Percentiles rank a stretch among this genome's conserved stretches.
Conservation (phyloP, 1,284 basidiomycete species). For the Marasmius oreades region DNA sequence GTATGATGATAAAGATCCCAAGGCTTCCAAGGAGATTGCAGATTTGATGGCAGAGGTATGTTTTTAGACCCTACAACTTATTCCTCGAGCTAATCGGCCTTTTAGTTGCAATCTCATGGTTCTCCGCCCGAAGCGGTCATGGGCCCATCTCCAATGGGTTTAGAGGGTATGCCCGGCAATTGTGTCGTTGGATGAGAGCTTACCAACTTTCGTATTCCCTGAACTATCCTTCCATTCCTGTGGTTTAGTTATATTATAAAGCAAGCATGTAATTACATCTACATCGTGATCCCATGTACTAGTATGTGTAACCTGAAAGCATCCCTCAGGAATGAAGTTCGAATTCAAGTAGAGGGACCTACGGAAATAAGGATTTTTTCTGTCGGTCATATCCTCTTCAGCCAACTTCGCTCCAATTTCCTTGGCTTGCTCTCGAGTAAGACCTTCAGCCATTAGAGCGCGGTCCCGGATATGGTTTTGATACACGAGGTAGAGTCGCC, state of each 20-base stretch:
- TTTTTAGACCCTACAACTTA: conserved; percentile 15
- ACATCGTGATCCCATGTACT: too few relatives aligned
- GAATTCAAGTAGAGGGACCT: not conserved
- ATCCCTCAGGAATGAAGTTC: not conserved
- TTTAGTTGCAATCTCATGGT: conserved; percentile 83
- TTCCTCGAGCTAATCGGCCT: not conserved
- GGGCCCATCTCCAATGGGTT: conserved; percentile 78
- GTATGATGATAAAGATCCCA: conserved; percentile 62
- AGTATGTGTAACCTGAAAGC: not conserved
- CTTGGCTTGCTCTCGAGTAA: conserved; percentile 11
- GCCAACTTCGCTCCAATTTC: conserved; percentile 13
- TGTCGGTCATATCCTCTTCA: conserved; percentile 15
- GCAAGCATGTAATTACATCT: too few relatives aligned
- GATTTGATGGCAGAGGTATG: conserved; percentile 77
- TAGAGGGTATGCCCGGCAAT: not conserved
- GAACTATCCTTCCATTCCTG: too few relatives aligned
- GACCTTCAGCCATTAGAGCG: conserved; percentile 9
- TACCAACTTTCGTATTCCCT: not conserved
- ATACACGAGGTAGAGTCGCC: conserved; percentile 12
- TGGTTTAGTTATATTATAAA: too few relatives aligned
- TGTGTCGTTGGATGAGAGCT: not conserved
- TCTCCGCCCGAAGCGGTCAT: conserved; percentile 89
- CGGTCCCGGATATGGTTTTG: conserved; percentile 10
- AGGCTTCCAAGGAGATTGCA: conserved; percentile 52
- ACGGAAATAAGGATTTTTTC: conserved; percentile 15